Evolutionary conservation across 2,329 filamentous ascomycete species (phyloP).

Genomic region (Aspergillus sp.): DNA sequence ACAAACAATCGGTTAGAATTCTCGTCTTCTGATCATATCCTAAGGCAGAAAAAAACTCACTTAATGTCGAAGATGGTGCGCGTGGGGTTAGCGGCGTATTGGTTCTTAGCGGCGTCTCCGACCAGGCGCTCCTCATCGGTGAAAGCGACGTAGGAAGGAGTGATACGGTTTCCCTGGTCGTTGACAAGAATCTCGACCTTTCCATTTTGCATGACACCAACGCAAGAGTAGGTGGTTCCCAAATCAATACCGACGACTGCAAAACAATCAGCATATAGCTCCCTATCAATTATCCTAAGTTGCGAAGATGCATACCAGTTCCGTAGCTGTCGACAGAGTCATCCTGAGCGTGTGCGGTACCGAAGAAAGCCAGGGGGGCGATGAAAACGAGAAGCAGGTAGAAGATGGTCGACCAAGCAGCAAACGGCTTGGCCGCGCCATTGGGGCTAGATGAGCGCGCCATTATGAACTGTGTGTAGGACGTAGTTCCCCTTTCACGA

Average conservation of each 20-base stretch:
- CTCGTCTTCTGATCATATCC: not conserved
- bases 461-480: constrained; percentile 47
- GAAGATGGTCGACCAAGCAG: constrained; percentile 80
- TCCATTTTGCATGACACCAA: constrained; percentile 93
- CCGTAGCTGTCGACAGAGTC: constrained; percentile 76
- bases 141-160: constrained; percentile 92
- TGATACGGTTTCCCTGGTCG: constrained; percentile 96
- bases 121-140: constrained; percentile 96
- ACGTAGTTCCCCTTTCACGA: constrained; percentile 13
- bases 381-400: constrained; percentile 89
- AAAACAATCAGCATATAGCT: not conserved
- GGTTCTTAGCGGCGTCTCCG: constrained; percentile 96
- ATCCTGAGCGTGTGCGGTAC: constrained; percentile 69
- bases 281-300: not conserved
- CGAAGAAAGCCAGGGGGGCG: constrained; percentile 79
- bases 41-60: constrained; percentile 54
- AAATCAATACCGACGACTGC: constrained; percentile 91
- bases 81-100: constrained; percentile 75
- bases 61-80: constrained; percentile 81
- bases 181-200: constrained; percentile 95
- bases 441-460: constrained; percentile 55
- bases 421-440: constrained; percentile 68
- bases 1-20: not conserved
- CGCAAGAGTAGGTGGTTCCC: constrained; percentile 84
- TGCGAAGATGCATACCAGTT: constrained; percentile 52